Evolutionary conservation across 768 basidiomycete genomes (phyloP).

Genomic region (Agaricus subrufescens): DNA sequence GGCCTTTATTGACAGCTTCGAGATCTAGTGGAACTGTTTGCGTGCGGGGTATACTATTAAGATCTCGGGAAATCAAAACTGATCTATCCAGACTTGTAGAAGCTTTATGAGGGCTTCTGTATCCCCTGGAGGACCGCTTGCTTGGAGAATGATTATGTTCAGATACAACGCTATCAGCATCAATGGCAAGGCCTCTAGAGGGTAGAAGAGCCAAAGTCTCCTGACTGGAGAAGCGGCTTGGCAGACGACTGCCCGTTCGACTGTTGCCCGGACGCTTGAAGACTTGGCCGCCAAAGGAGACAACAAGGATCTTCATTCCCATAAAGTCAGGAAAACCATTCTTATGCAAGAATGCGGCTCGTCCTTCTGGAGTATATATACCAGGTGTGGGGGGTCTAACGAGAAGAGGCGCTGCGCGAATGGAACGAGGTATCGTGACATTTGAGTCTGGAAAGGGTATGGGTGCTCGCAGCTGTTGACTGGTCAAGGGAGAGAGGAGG

Average conservation of each 20-base stretch:
- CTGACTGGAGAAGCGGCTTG: conserved; percentile 24
- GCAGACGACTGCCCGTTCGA: conserved; percentile 30
- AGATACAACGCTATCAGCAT: neutral
- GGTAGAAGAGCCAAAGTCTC: conserved; percentile 11
- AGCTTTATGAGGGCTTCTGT: neutral
- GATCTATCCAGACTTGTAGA: neutral
- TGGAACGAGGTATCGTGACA: conserved; percentile 25
- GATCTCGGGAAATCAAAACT: neutral
- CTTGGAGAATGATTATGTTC: neutral
- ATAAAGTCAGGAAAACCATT: conserved; percentile 62
- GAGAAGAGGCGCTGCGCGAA: conserved; percentile 59
- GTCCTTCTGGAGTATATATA: conserved; percentile 49
- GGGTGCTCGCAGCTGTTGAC: conserved; percentile 38
- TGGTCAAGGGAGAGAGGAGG: conserved; percentile 44
- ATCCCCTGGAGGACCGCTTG: neutral
- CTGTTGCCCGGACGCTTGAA: conserved; percentile 49
- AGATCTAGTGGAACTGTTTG: neutral
- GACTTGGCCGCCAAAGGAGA: conserved; percentile 79
- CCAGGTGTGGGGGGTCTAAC: conserved; percentile 48
- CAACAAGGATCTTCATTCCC: conserved; percentile 54
- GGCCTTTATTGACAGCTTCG: neutral
- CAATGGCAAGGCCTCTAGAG: neutral
- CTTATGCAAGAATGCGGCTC: conserved; percentile 46
- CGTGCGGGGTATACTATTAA: neutral
- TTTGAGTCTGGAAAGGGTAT: conserved; percentile 30